Conservation (phyloP, 2,329 filamentous ascomycete species). For the Trichoderma cornu-damae region DNA sequence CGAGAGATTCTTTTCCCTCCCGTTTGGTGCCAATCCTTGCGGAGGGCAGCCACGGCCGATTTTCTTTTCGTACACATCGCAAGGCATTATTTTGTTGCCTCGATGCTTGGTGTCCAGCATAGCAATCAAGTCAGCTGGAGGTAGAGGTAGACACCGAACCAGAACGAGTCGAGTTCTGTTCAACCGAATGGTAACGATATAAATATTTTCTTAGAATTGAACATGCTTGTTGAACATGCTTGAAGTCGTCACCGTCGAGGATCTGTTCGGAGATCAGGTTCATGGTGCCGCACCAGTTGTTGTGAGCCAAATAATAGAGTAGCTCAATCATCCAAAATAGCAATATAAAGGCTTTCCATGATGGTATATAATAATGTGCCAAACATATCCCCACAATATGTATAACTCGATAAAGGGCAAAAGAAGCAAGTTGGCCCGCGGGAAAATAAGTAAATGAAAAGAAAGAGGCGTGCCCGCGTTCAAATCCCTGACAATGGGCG, state of each 20-base stretch:
- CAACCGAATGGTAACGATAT: neutral
- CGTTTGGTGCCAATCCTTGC: constrained; percentile 13
- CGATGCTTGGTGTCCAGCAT: neutral
- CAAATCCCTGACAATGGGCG: constrained; percentile 9
- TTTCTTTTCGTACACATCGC: constrained; percentile 4
- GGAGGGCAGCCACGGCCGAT: constrained; percentile 11
- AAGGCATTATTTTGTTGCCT: neutral
- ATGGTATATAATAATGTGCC: neutral
- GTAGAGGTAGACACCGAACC: neutral
- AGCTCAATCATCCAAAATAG: constrained; percentile 8
- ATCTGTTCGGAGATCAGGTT: neutral
- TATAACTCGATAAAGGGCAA: neutral
- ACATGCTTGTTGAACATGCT: no score
- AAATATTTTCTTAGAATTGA: neutral
- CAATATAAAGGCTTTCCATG: neutral
- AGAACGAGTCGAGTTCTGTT: neutral
- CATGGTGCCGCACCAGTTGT: constrained; percentile 5
- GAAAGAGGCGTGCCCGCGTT: neutral
- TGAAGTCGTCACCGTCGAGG: neutral
- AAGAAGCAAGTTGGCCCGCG: constrained; percentile 5
- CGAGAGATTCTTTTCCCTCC: constrained; percentile 14
- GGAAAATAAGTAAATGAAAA: neutral
- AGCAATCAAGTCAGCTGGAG: neutral
- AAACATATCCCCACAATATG: constrained; percentile 15
- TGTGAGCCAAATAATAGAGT: no score